phyloP scores from a whole-genome alignment of 2,329 filamentous ascomycete species.

The Trichophyton rubrum region DNA sequence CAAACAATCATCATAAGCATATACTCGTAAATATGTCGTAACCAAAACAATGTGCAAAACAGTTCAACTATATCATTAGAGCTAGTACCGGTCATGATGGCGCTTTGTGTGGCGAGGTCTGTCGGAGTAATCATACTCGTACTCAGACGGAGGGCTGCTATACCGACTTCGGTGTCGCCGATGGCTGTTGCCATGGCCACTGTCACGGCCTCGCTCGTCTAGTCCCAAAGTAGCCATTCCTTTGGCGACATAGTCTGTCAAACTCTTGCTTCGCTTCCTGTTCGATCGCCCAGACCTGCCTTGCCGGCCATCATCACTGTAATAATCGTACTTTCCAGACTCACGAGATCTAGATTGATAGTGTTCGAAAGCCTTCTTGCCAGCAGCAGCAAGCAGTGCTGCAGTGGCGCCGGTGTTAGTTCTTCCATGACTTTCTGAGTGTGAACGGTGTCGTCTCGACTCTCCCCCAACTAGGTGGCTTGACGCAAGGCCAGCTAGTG shows the following conservation, averaged over 20 bases:
- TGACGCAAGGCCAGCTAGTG: constrained; percentile 74
- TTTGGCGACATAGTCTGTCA: constrained; percentile 34
- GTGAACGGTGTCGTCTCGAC: constrained; percentile 43
- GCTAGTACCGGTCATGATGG: not conserved
- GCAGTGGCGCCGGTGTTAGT: constrained; percentile 30
- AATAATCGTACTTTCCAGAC: constrained; percentile 19
- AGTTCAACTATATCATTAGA: too few species aligned
- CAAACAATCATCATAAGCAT: not conserved
- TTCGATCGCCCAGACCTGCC: constrained; percentile 41
- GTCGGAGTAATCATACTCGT: constrained; percentile 29
- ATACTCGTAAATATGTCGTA: not conserved
- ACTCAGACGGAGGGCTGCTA: constrained; percentile 20
- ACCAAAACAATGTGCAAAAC: not conserved
- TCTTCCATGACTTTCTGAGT: constrained; percentile 24
- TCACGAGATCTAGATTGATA: constrained; percentile 32
- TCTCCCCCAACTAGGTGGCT: constrained; percentile 72
- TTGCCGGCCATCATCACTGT: constrained; percentile 39
- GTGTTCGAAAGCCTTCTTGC: constrained; percentile 35
- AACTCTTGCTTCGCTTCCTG: constrained; percentile 34
- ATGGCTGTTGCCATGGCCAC: constrained; percentile 18
- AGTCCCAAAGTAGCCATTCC: constrained; percentile 35
- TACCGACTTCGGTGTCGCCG: constrained; percentile 19
- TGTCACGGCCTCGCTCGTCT: constrained; percentile 16
- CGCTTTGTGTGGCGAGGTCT: constrained; percentile 17
- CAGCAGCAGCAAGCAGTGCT: constrained; percentile 35